Conservation (phyloP, 495 filamentous ascomycete genomes). For the Hypoxylon intermedium region DNA sequence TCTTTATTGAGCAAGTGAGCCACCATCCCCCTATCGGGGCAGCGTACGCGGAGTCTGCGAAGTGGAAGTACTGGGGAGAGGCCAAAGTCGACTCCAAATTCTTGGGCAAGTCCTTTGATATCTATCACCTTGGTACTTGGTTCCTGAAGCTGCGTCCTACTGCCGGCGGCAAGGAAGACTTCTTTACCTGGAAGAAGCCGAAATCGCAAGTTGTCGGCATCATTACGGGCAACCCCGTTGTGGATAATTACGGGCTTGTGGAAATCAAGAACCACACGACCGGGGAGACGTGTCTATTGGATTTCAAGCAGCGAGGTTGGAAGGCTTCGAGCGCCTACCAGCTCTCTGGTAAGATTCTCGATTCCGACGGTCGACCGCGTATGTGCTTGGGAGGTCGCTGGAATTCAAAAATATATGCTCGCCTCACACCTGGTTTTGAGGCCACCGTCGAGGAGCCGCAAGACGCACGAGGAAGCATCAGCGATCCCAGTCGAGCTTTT, state of each 20-base stretch:
- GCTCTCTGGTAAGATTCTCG: conserved; percentile 82
- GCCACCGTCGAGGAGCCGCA: conserved; percentile 67
- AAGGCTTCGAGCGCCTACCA: conserved; percentile 89
- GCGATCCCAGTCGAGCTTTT: conserved; percentile 73
- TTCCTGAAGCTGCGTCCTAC: conserved; percentile 86
- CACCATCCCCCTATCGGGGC: conserved; percentile 97
- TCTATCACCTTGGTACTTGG: conserved; percentile 96
- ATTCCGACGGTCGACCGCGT: conserved; percentile 72
- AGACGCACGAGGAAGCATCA: conserved; percentile 51
- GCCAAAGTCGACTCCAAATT: conserved; percentile 97
- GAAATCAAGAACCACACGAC: conserved; percentile 97
- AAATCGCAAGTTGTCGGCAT: conserved; percentile 98
- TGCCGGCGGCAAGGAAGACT: conserved; percentile 77
- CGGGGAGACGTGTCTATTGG: conserved; percentile 85
- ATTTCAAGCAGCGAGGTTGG: conserved; percentile 97
- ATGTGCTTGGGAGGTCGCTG: conserved; percentile 93
- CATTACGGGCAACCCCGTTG: conserved; percentile 92
- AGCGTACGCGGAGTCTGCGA: conserved; percentile 88
- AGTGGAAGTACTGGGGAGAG: conserved; percentile 98
- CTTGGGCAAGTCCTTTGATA: conserved; percentile 95
- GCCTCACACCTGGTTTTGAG: conserved; percentile 89
- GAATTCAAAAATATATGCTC: conserved; percentile 97
- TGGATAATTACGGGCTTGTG: conserved; percentile 99
- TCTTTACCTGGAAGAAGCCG: conserved; percentile 99
- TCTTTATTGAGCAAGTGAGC: conserved; percentile 98